Conservation (phyloP, 495 filamentous ascomycete genomes). For the Clohesyomyces aquaticus region DNA sequence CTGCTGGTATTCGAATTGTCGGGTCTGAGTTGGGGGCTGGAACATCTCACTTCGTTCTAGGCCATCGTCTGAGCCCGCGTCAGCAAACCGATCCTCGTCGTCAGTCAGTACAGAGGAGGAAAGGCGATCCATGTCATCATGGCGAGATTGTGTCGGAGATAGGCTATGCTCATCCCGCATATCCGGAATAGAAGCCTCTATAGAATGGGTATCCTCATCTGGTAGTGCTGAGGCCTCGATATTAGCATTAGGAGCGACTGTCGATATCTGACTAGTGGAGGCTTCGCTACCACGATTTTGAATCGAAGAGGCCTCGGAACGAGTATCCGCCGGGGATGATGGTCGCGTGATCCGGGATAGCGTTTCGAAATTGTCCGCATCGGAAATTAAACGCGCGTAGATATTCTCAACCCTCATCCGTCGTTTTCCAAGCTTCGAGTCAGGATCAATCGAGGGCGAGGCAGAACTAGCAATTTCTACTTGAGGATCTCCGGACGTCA, state of each 20-base stretch:
- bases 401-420: conserved; percentile 36
- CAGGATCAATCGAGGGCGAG: not conserved
- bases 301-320: conserved; percentile 26
- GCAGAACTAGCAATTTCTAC: conserved; percentile 19
- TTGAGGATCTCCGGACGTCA: conserved; percentile 23
- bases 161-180: not conserved
- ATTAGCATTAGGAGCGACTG: not conserved
- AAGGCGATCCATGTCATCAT: not conserved
- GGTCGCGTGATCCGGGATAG: conserved; percentile 30
- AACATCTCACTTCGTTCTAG: conserved; percentile 18
- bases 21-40: conserved; percentile 6
- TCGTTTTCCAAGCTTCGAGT: conserved; percentile 27
- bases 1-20: conserved; percentile 1
- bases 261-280: not conserved
- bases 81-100: conserved; percentile 41
- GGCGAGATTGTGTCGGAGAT: not conserved
- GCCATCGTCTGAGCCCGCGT: conserved; percentile 38
- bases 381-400: conserved; percentile 37
- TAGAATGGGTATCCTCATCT: not conserved
- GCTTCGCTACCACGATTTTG: conserved; percentile 16
- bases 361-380: conserved; percentile 35
- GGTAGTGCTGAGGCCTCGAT: not conserved
- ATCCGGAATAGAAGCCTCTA: conserved; percentile 13
- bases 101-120: conserved; percentile 24
- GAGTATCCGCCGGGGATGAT: conserved; percentile 33